Percentiles rank a stretch among this genome's conserved stretches.
Evolutionary conservation across 1,139 yeast genomes (phyloP).

Genomic region (Zygoascus sp.): DNA sequence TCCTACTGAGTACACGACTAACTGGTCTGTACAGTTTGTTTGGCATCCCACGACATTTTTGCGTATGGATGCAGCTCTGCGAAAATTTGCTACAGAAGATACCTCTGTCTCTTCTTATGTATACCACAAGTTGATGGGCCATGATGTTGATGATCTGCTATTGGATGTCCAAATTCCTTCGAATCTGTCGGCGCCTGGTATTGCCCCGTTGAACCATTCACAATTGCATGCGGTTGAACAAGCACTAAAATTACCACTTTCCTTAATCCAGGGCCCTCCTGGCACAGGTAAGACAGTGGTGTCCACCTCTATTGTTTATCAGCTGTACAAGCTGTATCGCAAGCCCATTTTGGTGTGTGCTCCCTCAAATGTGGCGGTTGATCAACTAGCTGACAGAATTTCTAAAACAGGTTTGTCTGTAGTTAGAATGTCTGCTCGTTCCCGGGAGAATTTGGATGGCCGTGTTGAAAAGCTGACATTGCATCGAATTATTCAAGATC

Average conservation of each 20-base stretch:
- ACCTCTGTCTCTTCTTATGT: slow-evolving; percentile 72
- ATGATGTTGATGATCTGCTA: slow-evolving; percentile 46
- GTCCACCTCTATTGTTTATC: slow-evolving; percentile 83
- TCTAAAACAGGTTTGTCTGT: slow-evolving; percentile 66
- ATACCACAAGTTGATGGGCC: slow-evolving; percentile 79
- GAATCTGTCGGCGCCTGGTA: slow-evolving; percentile 58
- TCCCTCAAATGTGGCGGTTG: slow-evolving; percentile 93
- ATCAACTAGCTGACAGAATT: slow-evolving; percentile 76
- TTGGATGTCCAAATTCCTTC: slow-evolving; percentile 44
- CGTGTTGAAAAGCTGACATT: slow-evolving; percentile 27
- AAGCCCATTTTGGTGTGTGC: slow-evolving; percentile 80
- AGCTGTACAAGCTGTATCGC: slow-evolving; percentile 55
- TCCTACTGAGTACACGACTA: slow-evolving; percentile 61
- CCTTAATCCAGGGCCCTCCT: slow-evolving; percentile 96
- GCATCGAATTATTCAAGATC: slow-evolving; percentile 20
- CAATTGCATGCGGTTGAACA: slow-evolving; percentile 73
- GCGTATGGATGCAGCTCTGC: slow-evolving; percentile 79
- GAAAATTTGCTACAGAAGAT: slow-evolving; percentile 64
- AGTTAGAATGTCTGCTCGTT: slow-evolving; percentile 68
- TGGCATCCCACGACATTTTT: slow-evolving; percentile 86
- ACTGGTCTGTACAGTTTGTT: slow-evolving; percentile 80
- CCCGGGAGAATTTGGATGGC: slow-evolving; percentile 49
- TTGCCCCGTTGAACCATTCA: slow-evolving; percentile 68
- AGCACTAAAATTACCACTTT: slow-evolving; percentile 69
- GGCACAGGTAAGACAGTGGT: slow-evolving; percentile 97